phyloP scores from a whole-genome alignment of 805 yeast species.

The Saturnispora kantuleensis region DNA sequence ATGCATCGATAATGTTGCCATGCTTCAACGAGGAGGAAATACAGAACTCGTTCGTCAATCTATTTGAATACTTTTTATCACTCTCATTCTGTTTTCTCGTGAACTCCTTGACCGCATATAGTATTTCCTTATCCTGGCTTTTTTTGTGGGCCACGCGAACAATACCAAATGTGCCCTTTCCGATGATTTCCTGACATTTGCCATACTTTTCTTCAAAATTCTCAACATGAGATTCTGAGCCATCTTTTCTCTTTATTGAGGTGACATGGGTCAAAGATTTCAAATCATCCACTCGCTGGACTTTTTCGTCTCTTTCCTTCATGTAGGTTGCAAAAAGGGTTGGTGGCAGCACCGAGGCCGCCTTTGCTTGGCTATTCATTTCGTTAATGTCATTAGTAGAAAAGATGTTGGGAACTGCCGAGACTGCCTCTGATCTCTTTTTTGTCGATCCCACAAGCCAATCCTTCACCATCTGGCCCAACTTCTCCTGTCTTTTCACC shows the following conservation, averaged over 20 bases:
- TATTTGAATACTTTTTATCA: conserved; percentile 55
- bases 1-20: conserved; percentile 64
- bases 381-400: conserved; percentile 25
- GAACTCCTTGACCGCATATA: conserved; percentile 86
- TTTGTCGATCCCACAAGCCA: conserved; percentile 60
- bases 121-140: conserved; percentile 29
- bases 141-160: conserved; percentile 81
- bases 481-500: conserved; percentile 69
- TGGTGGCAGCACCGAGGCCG: conserved; percentile 40
- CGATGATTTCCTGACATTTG: conserved; percentile 87
- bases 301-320: conserved; percentile 22
- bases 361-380: conserved; percentile 21
- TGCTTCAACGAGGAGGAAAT: conserved; percentile 73
- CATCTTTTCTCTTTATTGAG: neutral
- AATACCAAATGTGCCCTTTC: conserved; percentile 90
- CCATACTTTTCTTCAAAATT: conserved; percentile 87
- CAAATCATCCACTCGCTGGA: neutral
- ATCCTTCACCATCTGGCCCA: conserved; percentile 66
- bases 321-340: conserved; percentile 62
- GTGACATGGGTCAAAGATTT: conserved; percentile 1
- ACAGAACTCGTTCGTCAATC: conserved; percentile 76
- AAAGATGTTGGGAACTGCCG: conserved; percentile 62
- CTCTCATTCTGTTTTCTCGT: conserved; percentile 50
- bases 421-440: conserved; percentile 53
- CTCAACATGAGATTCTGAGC: conserved; percentile 1